Evolutionary conservation across 257 asterid species (phyloP), one percentile per base, ranked within the genome.

Genomic region (Nicotiana otophora): DNA sequence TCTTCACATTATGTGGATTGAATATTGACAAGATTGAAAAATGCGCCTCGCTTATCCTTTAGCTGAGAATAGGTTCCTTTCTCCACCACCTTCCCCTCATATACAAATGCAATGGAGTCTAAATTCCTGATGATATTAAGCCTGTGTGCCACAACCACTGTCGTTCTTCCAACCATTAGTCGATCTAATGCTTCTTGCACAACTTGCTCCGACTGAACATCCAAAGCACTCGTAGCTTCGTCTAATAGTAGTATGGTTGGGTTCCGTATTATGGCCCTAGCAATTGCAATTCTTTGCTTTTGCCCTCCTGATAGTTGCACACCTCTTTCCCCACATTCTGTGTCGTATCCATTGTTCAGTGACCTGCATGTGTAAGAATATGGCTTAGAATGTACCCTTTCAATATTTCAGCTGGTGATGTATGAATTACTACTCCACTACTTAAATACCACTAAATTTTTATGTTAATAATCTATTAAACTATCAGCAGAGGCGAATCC

Each of bases 181-280:
- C 88, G 74, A 77, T 94, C 92, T 81, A 94, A 57, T 1, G 98
- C 98, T 77, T 91, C 94, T 78, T 94, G 98, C 84, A 94, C 98
- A 6, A 87, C 85, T 87, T 92, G 96, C 86, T 92, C 97, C 0
- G 98, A 91, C 51, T 94, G 95, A 80, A 86, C 92, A 83, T 94
- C 98, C 2, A 94, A 91, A 0, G 98, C 98, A 69, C 98, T 94
- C 0, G 97, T 94, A n/a, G 98, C 98, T 84, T 94, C 98, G 23
- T 94, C 97, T 5, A 94, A 89, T 15, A 94, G 70, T 17, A 94
- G 82, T 75, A 92, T 85, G 0, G 85, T 89, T 1, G 97, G 98
- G 76, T 90, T 86, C 10, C 96, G 84, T 2, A 94, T 81, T 66
- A 94, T 92, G 4, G 98, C 98, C 79, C 98, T 85, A 0, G 98